A percentile compares a stretch with the other conserved stretches of the same genome.
These are phyloP conservation scores for Biscogniauxia sp. DNA, from an alignment of 2,329 filamentous ascomycete species.

Conservation along the genomic window DNA sequence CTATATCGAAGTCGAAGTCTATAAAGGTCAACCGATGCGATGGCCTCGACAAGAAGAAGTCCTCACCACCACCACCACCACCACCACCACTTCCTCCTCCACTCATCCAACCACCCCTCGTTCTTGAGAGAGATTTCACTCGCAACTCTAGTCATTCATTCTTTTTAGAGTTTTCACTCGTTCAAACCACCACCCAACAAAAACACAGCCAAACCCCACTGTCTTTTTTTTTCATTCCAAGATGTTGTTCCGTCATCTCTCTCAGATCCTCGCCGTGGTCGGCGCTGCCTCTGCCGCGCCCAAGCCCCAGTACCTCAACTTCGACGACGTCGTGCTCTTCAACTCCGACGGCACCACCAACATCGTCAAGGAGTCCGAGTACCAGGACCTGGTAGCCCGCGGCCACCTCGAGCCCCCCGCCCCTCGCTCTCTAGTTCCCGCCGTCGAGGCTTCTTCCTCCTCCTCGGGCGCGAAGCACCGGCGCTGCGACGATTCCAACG, in stretches of 20 bases:
- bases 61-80: not conserved
- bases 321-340: not conserved
- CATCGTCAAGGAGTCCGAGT: not conserved
- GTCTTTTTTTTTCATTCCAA: not conserved
- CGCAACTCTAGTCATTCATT: not conserved
- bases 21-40: not conserved
- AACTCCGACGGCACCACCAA: not conserved
- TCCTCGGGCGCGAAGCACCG: conserved; percentile 6
- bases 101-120: not conserved
- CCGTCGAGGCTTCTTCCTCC: conserved; percentile 15
- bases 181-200: not conserved
- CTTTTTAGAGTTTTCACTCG: not conserved
- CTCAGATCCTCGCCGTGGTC: not conserved
- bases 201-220: not conserved
- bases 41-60: not conserved
- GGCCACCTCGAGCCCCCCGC: conserved; percentile 28
- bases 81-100: not conserved
- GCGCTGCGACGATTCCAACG: conserved; percentile 20
- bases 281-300: not conserved
- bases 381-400: not conserved
- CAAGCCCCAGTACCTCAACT: not conserved
- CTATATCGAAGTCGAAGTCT: not conserved
- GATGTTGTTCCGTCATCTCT: not conserved
- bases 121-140: not conserved
- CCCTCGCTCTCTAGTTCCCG: conserved; percentile 5